A percentile compares a stretch with the other conserved stretches of the same genome.
Conservation (phyloP, 164 flowering plant species). For the Magnolia sinica region DNA sequence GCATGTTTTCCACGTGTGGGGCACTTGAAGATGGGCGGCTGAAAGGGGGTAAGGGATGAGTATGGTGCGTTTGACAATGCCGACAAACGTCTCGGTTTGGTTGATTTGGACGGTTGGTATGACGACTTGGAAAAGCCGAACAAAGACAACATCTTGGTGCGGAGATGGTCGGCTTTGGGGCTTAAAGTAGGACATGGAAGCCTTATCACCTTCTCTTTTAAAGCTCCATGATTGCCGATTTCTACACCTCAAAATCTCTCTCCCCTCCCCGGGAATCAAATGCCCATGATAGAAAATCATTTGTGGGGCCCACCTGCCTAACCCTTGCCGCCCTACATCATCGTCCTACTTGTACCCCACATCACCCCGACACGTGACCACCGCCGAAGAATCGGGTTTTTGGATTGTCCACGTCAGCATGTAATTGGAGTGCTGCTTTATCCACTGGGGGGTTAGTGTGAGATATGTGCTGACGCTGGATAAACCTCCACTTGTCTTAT, state of each 20-base stretch:
- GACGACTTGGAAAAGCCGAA: slow-evolving; percentile 13
- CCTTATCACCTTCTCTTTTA: slow-evolving; percentile 5
- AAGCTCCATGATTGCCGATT: slow-evolving; percentile 2
- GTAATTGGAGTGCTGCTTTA: neutral
- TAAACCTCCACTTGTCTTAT: neutral
- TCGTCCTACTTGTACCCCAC: neutral
- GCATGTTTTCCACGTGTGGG: neutral
- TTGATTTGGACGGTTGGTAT: slow-evolving; percentile 26
- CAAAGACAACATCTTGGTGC: slow-evolving; percentile 13
- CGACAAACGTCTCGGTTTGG: slow-evolving; percentile 12
- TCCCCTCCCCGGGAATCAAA: slow-evolving; percentile 13
- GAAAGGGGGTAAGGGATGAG: neutral
- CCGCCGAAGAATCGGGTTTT: neutral
- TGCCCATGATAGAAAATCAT: slow-evolving; percentile 18
- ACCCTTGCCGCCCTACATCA: neutral
- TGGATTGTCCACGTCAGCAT: neutral
- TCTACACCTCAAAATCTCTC: neutral
- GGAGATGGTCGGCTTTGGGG: slow-evolving; percentile 20
- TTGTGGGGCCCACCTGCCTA: slow-evolving; percentile 14
- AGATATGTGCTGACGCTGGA: neutral
- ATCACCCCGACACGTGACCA: neutral
- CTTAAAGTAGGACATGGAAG: slow-evolving; percentile 8
- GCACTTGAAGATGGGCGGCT: neutral
- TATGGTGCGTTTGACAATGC: slow-evolving; percentile 1
- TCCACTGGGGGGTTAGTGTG: neutral